Percentiles rank a stretch among this genome's conserved stretches.
Evolutionary conservation across 1,139 yeast species (phyloP).

Genomic region (Candida pseudoviswanathii): DNA sequence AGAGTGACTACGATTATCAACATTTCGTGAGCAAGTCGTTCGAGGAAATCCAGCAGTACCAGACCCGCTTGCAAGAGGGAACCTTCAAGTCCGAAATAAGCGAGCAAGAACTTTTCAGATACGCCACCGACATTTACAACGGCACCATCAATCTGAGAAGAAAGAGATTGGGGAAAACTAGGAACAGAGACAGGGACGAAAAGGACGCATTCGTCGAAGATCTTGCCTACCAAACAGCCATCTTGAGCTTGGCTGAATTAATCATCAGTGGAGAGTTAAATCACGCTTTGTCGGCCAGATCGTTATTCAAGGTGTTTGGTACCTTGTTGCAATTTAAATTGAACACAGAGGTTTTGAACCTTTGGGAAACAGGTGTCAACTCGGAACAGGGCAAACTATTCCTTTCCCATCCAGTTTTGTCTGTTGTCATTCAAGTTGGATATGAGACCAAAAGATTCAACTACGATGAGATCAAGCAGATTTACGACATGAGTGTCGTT

Average conservation of each 20-base stretch:
- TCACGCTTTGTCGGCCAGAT: conserved; percentile 24
- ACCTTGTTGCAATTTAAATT: conserved; percentile 31
- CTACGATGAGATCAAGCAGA: conserved; percentile 54
- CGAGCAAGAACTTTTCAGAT: conserved; percentile 29
- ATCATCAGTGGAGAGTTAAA: conserved; percentile 36
- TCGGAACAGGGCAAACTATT: conserved; percentile 30
- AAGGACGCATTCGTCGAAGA: conserved; percentile 32
- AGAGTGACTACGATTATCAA: background rate
- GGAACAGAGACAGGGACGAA: conserved; percentile 46
- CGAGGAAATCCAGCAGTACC: conserved; percentile 20
- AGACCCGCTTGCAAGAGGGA: conserved; percentile 31
- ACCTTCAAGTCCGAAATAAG: conserved; percentile 27
- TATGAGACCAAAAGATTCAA: conserved; percentile 61
- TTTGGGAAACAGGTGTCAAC: conserved; percentile 49
- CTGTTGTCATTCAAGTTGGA: conserved; percentile 71
- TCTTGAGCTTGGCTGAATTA: conserved; percentile 35
- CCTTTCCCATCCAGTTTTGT: conserved; percentile 61
- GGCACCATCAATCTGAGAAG: conserved; percentile 11
- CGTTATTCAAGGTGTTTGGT: conserved; percentile 32
- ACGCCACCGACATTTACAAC: conserved; percentile 17
- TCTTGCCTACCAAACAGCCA: conserved; percentile 32
- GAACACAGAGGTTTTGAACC: conserved; percentile 36
- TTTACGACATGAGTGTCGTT: conserved; percentile 38
- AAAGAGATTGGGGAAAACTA: conserved; percentile 16
- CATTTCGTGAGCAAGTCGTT: too few relatives aligned